These are phyloP conservation scores for Plantago ovata DNA, from an alignment of 257 asterid species.

Conservation along the genomic window DNA sequence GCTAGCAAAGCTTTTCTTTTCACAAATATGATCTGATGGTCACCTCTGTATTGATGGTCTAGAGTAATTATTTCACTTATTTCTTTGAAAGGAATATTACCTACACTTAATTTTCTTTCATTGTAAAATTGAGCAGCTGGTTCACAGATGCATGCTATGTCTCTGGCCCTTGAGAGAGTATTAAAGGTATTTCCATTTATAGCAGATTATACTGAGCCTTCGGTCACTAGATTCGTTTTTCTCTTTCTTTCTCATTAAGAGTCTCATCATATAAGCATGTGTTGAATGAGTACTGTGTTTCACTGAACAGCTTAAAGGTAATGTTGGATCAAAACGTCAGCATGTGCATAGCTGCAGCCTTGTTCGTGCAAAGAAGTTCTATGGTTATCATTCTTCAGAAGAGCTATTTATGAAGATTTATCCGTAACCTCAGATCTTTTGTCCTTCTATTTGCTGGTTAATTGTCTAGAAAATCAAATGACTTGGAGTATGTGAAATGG, in stretches of 20 bases:
- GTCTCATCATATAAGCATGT: slow-evolving; percentile 20
- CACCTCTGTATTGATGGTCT: slow-evolving; percentile 1
- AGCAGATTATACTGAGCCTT: slow-evolving; percentile 6
- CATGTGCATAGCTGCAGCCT: slow-evolving; percentile 83
- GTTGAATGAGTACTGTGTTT: slow-evolving; percentile 11
- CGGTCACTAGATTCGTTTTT: background rate
- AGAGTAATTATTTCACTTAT: background rate
- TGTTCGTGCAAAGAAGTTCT: slow-evolving; percentile 82
- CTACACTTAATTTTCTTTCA: slow-evolving; percentile 8
- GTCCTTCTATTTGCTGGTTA: slow-evolving; percentile 6
- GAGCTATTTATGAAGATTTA: slow-evolving; percentile 89
- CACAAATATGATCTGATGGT: background rate
- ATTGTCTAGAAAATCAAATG: background rate
- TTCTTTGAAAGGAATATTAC: background rate
- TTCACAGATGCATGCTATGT: slow-evolving; percentile 39
- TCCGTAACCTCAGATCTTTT: slow-evolving; percentile 63
- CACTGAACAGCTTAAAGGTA: slow-evolving; percentile 68
- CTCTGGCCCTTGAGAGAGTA: slow-evolving; percentile 78
- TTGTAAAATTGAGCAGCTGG: slow-evolving; percentile 45
- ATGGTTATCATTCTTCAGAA: slow-evolving; percentile 85
- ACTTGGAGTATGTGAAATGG: no score
- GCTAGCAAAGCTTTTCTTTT: no score
- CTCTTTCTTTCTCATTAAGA: slow-evolving; percentile 17
- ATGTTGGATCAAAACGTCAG: slow-evolving; percentile 77
- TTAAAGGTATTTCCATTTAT: slow-evolving; percentile 53